Base-by-base conservation (phyloP, 768 basidiomycete species). In the Tremella yokohamensis region DNA sequence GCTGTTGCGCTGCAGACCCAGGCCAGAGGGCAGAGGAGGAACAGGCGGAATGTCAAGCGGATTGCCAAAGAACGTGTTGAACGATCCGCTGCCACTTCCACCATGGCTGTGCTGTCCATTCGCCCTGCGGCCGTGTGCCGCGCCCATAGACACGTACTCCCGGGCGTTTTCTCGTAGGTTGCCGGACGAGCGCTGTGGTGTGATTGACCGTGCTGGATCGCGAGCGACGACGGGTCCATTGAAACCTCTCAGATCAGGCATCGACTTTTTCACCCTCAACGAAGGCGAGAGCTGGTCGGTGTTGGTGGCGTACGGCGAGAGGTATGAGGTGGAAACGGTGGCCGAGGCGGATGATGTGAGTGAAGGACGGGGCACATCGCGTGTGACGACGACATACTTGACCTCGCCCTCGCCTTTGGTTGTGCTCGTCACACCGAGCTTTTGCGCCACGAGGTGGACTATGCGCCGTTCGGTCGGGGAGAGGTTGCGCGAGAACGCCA, bases 361-460 rank as follows among this genome's bases (percentile, higher is more conserved):
- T 80, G 82, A 47, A 77, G 83, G 68, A 51, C 69, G 53, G 22
- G 64, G 22, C 8, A 49, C 49, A 65, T 88, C 87, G 56, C 91
- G 86, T 56, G 89, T 93, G 13, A 99, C 91, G 49, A 97, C 90
- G 11, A 91, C 96, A 70, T 90, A 89, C 59, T 93, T 81, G 53
- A 92, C 89, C 9, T 93, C 90, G 26, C 89, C 91, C 11, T 94
- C 92, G 73, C 90, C 89, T 34, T 65, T 62, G 3, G 94, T 94
- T 9, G 92, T 83, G 22, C 89, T 92, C 73, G 87, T 93, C 18
- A 99, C 88, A 56, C 91, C 92, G 24, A 99, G 82, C 78, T 91
- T 97, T 79, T 96, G 90, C 18, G 96, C 94, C 57, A 98, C 88
- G 57, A 98, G 82, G 76, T 99, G 94, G 26, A 99, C 94, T 13